Evolutionary conservation across 768 basidiomycete species (phyloP), one percentile per base, ranked within the genome.

Genomic region (Pleurotus sapidus): DNA sequence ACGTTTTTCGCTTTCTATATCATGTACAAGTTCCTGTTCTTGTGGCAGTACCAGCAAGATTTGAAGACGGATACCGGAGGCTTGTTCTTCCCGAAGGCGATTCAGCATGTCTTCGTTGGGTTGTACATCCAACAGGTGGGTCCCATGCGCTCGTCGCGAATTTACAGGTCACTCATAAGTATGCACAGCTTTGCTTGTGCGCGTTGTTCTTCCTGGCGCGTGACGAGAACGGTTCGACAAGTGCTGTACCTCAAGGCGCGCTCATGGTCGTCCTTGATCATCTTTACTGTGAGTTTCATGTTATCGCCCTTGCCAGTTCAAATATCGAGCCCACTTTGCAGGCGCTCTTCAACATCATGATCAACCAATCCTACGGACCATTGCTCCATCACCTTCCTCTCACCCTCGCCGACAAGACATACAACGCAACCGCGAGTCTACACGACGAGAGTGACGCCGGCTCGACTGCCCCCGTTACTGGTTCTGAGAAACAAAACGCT

Each of bases 91-190:
- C 95, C 95, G 20, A 91, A 88, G 71, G 96, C 97, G 4, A 84
- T 98, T 24, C 86, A 91, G 49, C 97, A 98, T 66, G 67, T 96
- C 27, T 98, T 98, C 62, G 93, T 95, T 18, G 97, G 96, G 3
- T 64, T 98, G 68, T 99, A 99, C 68, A 80, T 99, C 46, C 84
- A 95, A 68, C 88, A 97, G 68, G 67, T 61, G 62, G 39, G 49
- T 56, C 7, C 17, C 2, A 11, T 25, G 27, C 15, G 3, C 23
- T 17, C 5, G n/a, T 18, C 4, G 17, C 5, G n/a, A 18, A 5
- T 38, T 18, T 14, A 17, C 24, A 48, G 25, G 24, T 12, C 14
- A 56, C 23, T 27, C 18, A 9, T 40, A 17, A 14, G 8, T 6
- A n/a, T 4, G 15, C 27, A 5, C 43, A 63, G 62, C 65, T 98